These are phyloP conservation scores for Sordaria brevicollis DNA, from an alignment of 495 filamentous ascomycete species.

Conservation along the genomic window DNA sequence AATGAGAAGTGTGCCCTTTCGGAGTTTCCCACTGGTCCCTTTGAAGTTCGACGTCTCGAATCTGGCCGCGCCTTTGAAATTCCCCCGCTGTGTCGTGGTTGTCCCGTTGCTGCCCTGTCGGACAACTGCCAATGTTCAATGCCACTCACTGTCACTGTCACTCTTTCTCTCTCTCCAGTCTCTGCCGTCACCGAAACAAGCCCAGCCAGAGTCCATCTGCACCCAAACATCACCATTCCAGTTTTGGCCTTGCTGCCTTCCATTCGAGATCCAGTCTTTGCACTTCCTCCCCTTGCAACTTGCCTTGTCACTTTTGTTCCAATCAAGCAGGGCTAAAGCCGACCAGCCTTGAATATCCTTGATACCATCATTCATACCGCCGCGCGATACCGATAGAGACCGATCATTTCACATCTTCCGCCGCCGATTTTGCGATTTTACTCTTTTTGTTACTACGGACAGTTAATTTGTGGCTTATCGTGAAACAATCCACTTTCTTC, in stretches of 20 bases:
- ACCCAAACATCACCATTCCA: neutral
- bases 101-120: neutral
- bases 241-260: neutral
- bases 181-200: neutral
- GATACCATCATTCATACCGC: neutral
- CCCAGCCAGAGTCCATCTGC: too few relatives aligned
- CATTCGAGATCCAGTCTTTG: neutral
- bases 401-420: too few relatives aligned
- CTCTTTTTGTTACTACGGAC: neutral
- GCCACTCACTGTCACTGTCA: neutral
- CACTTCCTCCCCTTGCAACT: too few relatives aligned
- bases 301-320: neutral
- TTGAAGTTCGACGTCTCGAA: neutral
- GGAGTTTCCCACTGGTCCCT: neutral
- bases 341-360: neutral
- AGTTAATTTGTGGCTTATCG: neutral
- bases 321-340: neutral
- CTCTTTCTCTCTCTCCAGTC: neutral
- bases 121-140: too few relatives aligned
- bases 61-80: too few relatives aligned
- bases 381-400: neutral
- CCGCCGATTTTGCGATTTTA: neutral
- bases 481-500: neutral
- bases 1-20: neutral
- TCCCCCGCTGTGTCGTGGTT: neutral